phyloP scores from a whole-genome alignment of 2,329 filamentous ascomycete species.

The Microsporum audouinii region DNA sequence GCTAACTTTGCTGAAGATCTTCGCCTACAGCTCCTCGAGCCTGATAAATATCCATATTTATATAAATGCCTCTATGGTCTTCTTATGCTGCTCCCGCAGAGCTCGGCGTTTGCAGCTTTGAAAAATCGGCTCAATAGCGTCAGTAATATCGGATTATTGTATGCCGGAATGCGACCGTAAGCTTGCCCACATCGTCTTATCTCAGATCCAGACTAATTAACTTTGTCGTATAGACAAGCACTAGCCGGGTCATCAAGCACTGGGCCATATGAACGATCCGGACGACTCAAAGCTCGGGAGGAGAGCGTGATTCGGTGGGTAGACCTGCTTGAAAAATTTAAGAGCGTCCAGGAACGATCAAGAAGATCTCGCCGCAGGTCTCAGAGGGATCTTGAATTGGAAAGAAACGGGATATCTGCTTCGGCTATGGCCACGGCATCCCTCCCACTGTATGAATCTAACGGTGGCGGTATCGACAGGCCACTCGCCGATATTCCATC shows the following conservation, averaged over 20 bases:
- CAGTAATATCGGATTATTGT: constrained; percentile 89
- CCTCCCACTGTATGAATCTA: constrained; percentile 16
- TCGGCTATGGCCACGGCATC: constrained; percentile 15
- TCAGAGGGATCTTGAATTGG: constrained; percentile 40
- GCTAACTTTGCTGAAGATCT: constrained; percentile 51
- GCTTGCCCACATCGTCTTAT: constrained; percentile 26
- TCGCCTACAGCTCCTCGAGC: constrained; percentile 85
- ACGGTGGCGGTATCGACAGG: constrained; percentile 22
- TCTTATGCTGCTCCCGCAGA: constrained; percentile 96
- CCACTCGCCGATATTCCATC: constrained; percentile 26
- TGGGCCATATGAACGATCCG: constrained; percentile 54
- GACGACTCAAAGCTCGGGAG: constrained; percentile 64
- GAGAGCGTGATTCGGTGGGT: constrained; percentile 81
- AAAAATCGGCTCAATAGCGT: constrained; percentile 97
- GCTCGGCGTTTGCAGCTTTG: constrained; percentile 87
- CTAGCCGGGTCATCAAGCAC: constrained; percentile 2
- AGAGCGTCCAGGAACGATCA: constrained; percentile 75
- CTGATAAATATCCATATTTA: constrained; percentile 84
- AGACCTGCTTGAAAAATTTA: constrained; percentile 90
- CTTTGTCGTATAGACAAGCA: background rate
- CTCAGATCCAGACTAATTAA: background rate
- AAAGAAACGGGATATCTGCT: constrained; percentile 30
- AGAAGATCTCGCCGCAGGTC: constrained; percentile 54
- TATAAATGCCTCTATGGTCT: constrained; percentile 98
- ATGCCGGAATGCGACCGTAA: constrained; percentile 69